Conservation (phyloP, 495 filamentous ascomycete species). For the Amorphotheca resinae region DNA sequence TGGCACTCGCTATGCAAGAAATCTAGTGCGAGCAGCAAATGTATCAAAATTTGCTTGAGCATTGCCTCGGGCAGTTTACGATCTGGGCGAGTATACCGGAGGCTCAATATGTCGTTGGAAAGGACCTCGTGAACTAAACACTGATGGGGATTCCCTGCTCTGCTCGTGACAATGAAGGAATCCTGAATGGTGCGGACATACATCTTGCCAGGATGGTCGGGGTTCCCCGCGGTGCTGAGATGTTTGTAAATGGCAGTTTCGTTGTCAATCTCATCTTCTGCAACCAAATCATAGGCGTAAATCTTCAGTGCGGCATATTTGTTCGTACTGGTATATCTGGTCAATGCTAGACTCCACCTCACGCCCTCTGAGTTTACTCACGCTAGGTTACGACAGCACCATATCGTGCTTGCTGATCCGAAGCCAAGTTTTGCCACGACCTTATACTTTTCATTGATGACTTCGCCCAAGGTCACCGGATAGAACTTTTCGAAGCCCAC, state of each 20-base stretch:
- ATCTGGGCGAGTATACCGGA: slow-evolving; percentile 4
- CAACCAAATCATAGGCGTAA: slow-evolving; percentile 8
- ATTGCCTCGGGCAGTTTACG: slow-evolving; percentile 12
- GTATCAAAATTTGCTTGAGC: slow-evolving; percentile 8
- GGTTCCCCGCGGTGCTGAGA: slow-evolving; percentile 7
- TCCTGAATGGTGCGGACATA: slow-evolving; percentile 10
- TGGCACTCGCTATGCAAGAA: slow-evolving; percentile 17
- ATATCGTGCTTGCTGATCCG: slow-evolving; percentile 34
- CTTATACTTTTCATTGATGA: slow-evolving; percentile 29
- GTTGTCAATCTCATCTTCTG: slow-evolving; percentile 8
- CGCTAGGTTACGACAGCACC: slow-evolving; percentile 29
- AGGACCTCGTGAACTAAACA: slow-evolving; percentile 12
- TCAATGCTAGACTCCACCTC: slow-evolving; percentile 9
- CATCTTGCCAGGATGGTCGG: slow-evolving; percentile 7
- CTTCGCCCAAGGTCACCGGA: slow-evolving; percentile 29
- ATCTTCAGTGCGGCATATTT: slow-evolving; percentile 11
- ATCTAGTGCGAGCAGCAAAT: slow-evolving; percentile 16
- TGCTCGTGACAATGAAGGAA: slow-evolving; percentile 11
- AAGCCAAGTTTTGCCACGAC: slow-evolving; percentile 34
- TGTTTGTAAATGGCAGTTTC: slow-evolving; percentile 9
- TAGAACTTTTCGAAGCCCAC: slow-evolving; percentile 24
- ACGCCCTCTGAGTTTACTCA: slow-evolving; percentile 8
- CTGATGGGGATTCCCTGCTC: slow-evolving; percentile 8
- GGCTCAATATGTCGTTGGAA: slow-evolving; percentile 11
- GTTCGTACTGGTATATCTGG: slow-evolving; percentile 11